These are phyloP conservation scores for Sclerospora graminicola DNA, from an alignment of 352 stramenopile genomes.

Conservation along the genomic window DNA sequence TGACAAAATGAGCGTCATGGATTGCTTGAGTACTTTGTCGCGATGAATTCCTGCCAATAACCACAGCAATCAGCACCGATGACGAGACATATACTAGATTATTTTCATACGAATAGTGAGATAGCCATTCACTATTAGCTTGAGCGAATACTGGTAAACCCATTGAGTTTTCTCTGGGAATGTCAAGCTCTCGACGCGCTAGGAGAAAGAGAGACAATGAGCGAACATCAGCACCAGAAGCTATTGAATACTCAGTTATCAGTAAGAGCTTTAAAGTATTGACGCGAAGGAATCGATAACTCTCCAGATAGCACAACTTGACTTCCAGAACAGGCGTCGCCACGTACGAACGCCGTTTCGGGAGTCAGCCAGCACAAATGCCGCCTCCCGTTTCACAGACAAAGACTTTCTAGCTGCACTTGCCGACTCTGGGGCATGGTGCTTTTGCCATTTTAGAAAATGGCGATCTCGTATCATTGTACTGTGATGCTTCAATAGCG, in stretches of 20 bases:
- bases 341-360: constrained; percentile 2
- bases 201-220: neutral
- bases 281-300: constrained; percentile 13
- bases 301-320: constrained; percentile 16
- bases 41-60: constrained; percentile 40
- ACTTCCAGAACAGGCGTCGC: too few species aligned
- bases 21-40: constrained; percentile 59
- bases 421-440: neutral
- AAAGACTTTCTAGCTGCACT: constrained; percentile 16
- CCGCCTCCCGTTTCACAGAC: constrained; percentile 13
- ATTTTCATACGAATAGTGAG: constrained; percentile 57
- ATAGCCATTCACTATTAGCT: constrained; percentile 39
- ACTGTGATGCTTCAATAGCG: constrained; percentile 17
- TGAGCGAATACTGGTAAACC: constrained; percentile 56
- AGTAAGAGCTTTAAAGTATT: constrained; percentile 18
- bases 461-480: constrained; percentile 25
- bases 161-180: constrained; percentile 61
- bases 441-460: constrained; percentile 20
- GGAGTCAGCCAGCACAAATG: constrained; percentile 27
- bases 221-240: neutral
- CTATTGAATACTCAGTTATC: constrained; percentile 4
- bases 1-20: constrained; percentile 44
- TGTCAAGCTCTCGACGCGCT: constrained; percentile 29
- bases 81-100: neutral
- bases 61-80: too few species aligned